Evolutionary conservation across 2,329 filamentous ascomycete genomes (phyloP), one percentile per base, ranked within the genome.

Genomic region (Colletotrichum sojae): DNA sequence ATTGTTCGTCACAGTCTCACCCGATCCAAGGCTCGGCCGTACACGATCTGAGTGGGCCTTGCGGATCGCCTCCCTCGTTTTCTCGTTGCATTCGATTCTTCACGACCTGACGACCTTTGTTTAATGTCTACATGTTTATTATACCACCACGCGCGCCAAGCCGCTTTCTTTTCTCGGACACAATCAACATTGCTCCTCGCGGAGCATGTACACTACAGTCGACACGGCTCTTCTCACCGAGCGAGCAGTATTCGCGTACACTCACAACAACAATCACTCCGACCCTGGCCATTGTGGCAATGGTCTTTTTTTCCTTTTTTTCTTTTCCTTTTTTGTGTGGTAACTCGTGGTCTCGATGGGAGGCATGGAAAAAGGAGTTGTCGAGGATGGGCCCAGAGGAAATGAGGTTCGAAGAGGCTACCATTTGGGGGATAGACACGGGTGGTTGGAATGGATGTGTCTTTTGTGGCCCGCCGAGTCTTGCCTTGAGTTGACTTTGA

Each of bases 81-180:
- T 60, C 55, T 58, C 56, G 49, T 61, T 71, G 60, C 68, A 51
- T 72, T 72, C 69, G 61, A 69, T 72, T 72, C 69, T 67, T 72
- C 60, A 72, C 71, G 71, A 72, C 61, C 71, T 71, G 52, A 72
- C 71, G 71, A 72, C 71, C 70, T 71, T 72, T 69, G 61, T 58
- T 72, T 72, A 70, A 72, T 71, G 71, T 72, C 65, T 72, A 72
- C 61, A 65, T 71, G 46, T 71, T 71, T 63, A 69, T 65, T 69
- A 66, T 71, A 65, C 60, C 65, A 71, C n/a, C 46, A 48, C 58
- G 71, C 66, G 66, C 67, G 62, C 36, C 51, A 51, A 72, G 69
- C 54, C 69, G 69, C 69, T 63, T 70, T 70, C 67, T 57, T 43
- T 70, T 70, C 67, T 63, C 64, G 57, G 49, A 68, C 58, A 68